These are phyloP conservation scores for Arthrobotrys musiformis DNA, from an alignment of 2,329 filamentous ascomycete species.

Conservation along the genomic window DNA sequence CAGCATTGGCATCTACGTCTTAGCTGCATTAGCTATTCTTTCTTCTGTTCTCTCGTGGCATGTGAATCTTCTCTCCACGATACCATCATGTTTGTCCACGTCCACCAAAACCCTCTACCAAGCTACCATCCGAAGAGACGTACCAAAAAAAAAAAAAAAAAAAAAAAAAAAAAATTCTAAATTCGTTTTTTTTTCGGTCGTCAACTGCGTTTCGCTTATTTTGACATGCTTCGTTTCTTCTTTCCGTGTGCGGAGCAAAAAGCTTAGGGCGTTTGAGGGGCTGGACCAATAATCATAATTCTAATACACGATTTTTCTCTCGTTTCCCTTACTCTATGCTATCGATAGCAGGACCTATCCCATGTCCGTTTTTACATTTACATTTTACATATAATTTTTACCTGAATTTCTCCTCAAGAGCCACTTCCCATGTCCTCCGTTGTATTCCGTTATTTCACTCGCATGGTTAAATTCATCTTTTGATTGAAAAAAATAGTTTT, in stretches of 20 bases:
- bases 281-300: constrained; percentile 36
- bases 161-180: no score
- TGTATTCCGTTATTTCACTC: constrained; percentile 34
- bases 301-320: not conserved
- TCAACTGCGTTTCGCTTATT: constrained; percentile 53
- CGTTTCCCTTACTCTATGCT: not conserved
- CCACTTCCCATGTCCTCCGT: not conserved
- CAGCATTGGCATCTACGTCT: constrained; percentile 12
- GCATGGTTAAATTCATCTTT: constrained; percentile 52
- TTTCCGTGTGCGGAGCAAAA: constrained; percentile 23
- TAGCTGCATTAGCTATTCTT: not conserved
- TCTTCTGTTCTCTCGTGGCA: constrained; percentile 26
- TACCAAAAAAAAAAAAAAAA: no score
- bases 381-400: no score
- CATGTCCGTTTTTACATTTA: not conserved
- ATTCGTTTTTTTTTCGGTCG: constrained; percentile 14
- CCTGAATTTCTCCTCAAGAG: not conserved
- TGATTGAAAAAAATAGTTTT: constrained; percentile 47
- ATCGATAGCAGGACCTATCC: constrained; percentile 19
- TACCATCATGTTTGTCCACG: no score
- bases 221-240: constrained; percentile 50
- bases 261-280: constrained; percentile 28
- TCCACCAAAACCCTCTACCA: no score
- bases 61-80: constrained; percentile 37
- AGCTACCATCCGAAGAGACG: no score